phyloP scores from a whole-genome alignment of 805 yeast genomes.

The Sugiyamaella mastotermitis region DNA sequence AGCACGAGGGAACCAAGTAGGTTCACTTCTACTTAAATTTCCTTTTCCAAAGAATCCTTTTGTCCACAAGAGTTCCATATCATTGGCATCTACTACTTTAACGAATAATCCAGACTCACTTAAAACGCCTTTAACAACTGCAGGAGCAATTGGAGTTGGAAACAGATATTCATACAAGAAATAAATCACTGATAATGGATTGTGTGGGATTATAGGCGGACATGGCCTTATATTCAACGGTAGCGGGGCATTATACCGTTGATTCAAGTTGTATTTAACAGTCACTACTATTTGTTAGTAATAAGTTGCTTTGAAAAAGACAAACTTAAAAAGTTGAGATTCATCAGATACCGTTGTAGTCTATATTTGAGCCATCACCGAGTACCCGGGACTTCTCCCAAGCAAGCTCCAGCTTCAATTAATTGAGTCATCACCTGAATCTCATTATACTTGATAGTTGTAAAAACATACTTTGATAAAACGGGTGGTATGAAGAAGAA shows the following conservation, averaged over 20 bases:
- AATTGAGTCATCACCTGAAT: too few species aligned
- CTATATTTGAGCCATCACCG: conserved; percentile 47
- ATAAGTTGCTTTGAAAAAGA: neutral
- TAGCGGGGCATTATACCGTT: conserved; percentile 44
- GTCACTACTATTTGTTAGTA: too few species aligned
- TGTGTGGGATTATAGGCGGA: conserved; percentile 54
- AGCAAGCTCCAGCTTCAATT: conserved; percentile 12
- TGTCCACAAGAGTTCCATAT: conserved; percentile 62
- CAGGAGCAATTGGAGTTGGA: conserved; percentile 10
- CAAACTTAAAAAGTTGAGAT: neutral
- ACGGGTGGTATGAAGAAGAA: too few species aligned
- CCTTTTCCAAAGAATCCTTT: conserved; percentile 96
- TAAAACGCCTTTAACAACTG: neutral
- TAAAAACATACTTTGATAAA: too few species aligned
- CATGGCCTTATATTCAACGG: conserved; percentile 47
- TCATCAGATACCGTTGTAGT: conserved; percentile 95
- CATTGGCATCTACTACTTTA: conserved; percentile 28
- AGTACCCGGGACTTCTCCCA: conserved; percentile 15
- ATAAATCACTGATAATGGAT: conserved; percentile 59
- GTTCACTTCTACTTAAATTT: conserved; percentile 79
- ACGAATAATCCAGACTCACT: conserved; percentile 30
- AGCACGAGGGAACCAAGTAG: conserved; percentile 78
- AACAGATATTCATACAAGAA: conserved; percentile 32
- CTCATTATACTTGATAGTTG: too few species aligned
- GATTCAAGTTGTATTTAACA: conserved; percentile 20